These are phyloP conservation scores for Ramalina intermedia DNA, from an alignment of 495 filamentous ascomycete genomes.

Conservation along the genomic window DNA sequence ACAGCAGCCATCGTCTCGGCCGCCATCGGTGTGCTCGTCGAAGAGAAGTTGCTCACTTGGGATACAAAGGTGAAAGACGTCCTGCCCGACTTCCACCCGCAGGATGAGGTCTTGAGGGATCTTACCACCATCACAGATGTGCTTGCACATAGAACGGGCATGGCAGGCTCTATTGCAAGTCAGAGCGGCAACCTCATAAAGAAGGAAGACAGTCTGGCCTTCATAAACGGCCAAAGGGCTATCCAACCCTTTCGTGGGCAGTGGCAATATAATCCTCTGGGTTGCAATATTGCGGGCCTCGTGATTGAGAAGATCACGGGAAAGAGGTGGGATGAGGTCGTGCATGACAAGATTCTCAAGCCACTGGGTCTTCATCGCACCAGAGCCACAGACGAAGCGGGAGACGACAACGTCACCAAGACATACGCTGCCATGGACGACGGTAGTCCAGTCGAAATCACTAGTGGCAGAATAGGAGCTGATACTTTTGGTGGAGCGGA, in stretches of 20 bases:
- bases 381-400: constrained; percentile 9
- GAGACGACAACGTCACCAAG: constrained; percentile 12
- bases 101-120: constrained; percentile 1
- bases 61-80: constrained; percentile 7
- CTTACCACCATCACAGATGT: constrained; percentile 5
- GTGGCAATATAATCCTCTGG: constrained; percentile 17
- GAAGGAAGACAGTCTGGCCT: constrained; percentile 1
- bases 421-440: constrained; percentile 1
- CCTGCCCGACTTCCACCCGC: not conserved
- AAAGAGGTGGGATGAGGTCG: constrained; percentile 1
- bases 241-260: constrained; percentile 2
- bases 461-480: constrained; percentile 1
- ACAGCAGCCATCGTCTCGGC: constrained; percentile 7
- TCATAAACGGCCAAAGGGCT: constrained; percentile 1
- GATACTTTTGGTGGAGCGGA: constrained; percentile 1
- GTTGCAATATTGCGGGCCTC: constrained; percentile 14
- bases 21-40: constrained; percentile 4
- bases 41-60: constrained; percentile 6
- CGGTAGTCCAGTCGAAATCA: not conserved
- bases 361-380: constrained; percentile 12
- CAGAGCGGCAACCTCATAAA: not conserved
- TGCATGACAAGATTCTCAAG: constrained; percentile 5
- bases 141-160: constrained; percentile 8
- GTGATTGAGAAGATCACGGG: constrained; percentile 14
- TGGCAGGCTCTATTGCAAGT: not conserved